Evolutionary conservation across 306 rosid species (phyloP).

Genomic region (Prunus armeniaca): DNA sequence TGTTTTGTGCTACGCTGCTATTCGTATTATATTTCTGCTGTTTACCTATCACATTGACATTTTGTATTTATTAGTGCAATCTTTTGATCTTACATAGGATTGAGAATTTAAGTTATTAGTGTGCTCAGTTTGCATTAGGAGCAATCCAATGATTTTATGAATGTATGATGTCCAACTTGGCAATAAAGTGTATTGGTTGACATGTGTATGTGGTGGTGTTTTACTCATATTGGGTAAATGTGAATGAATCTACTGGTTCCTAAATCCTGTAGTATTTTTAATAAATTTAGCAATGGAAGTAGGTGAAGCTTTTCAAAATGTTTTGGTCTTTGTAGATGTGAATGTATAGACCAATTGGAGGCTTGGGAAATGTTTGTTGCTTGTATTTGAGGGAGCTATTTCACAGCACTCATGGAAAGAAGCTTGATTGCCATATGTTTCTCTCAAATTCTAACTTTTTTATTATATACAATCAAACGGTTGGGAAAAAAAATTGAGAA

Average conservation of each 20-base stretch:
- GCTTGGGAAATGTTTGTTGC: not conserved
- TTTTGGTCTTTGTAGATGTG: not conserved
- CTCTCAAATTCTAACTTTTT: not conserved
- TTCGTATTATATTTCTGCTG: not conserved
- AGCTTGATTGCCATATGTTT: not conserved
- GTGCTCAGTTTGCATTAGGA: not conserved
- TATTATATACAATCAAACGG: not conserved
- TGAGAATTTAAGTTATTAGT: not conserved
- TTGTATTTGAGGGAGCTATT: not conserved
- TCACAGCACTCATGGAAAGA: not conserved
- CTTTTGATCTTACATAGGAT: too few relatives aligned
- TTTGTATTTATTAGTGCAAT: not conserved
- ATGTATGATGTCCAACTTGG: not conserved
- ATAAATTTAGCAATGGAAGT: not conserved
- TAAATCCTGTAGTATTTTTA: not conserved
- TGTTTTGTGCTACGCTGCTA: not conserved
- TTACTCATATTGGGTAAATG: not conserved
- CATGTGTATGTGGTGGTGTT: not conserved
- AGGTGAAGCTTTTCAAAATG: not conserved
- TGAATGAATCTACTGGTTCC: not conserved
- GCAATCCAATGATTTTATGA: not conserved
- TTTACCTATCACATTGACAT: not conserved
- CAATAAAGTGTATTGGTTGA: not conserved
- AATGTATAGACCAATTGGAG: not conserved
- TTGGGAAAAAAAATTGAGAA: not conserved